Base-by-base conservation (phyloP, 257 asterid genomes). In the Solanum neorickii region DNA sequence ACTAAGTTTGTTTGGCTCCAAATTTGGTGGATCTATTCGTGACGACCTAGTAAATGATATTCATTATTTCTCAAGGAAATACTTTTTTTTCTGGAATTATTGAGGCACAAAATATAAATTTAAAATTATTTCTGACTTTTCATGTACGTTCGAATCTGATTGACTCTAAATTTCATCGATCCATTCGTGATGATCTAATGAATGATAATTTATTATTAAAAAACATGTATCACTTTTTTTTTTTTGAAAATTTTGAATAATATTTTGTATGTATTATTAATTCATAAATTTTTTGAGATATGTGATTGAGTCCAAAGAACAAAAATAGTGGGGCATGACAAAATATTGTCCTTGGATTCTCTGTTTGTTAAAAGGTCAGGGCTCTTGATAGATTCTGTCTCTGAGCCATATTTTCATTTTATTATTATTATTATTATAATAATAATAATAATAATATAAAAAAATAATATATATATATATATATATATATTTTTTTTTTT, bases 101-200 rank as follows among this genome's bases (percentile, higher is more conserved):
- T 44, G 1, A 4, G 15, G 4, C 15, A 42, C 46, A 0, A 42
- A 42, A 42, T 3, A 4, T 5, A 1, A 56, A 20, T 23, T 56
- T 11, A 3, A 5, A 4, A 62, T 62, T 23, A 9, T 23, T 6
- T 62, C 2, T 33, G 1, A 12, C 1, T n/a, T 10, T 62, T 62
- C 0, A 10, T n/a, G 31, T 23, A 29, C 5, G 14, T 10, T n/a
- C 0, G 29, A n/a, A 7, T 62, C 3, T 10, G 14, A 10, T 1
- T 2, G 8, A 62, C 8, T n/a, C 1, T 3, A 62, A 62, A n/a
- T 62, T 62, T 62, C n/a, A 0, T 62, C 1, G 31, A 3, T 62
- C 1, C 29, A 60, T 60, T 60, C 31, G 29, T 23, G 7, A 60
- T 23, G 6, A 23, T 14, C 3, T 23, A n/a, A 2, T 62, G n/a